These are phyloP conservation scores for Oryza nivara DNA, from an alignment of 176 grass and related monocot genomes.

Conservation along the genomic window DNA sequence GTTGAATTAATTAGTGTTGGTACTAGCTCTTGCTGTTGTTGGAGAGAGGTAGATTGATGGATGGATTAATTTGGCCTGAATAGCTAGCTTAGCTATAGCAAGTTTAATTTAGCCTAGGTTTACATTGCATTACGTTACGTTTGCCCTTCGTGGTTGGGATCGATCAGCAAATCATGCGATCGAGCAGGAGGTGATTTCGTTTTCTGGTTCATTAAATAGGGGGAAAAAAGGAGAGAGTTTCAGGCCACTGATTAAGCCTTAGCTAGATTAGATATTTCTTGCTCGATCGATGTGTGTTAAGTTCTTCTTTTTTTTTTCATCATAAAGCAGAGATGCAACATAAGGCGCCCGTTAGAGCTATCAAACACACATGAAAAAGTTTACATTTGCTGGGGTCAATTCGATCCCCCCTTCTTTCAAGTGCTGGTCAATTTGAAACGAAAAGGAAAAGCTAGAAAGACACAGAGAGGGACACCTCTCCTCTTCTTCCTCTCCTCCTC, in stretches of 20 bases:
- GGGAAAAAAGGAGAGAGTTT: not conserved
- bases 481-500: slow-evolving; percentile 7
- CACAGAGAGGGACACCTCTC: slow-evolving; percentile 52
- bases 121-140: not conserved
- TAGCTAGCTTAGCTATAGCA: not conserved
- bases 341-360: slow-evolving; percentile 43
- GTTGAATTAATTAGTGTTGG: not conserved
- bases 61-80: slow-evolving; percentile 35
- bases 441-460: slow-evolving; percentile 68
- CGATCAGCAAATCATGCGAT: not conserved
- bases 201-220: not conserved
- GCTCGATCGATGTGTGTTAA: not conserved
- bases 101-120: not conserved
- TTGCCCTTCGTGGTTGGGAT: slow-evolving; percentile 1
- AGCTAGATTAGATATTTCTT: slow-evolving; percentile 19
- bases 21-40: not conserved
- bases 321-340: slow-evolving; percentile 33
- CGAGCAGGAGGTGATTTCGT: not conserved
- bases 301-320: not conserved
- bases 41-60: not conserved
- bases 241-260: not conserved
- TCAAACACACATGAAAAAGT: slow-evolving; percentile 28
- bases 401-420: slow-evolving; percentile 28
- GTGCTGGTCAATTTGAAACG: slow-evolving; percentile 83
- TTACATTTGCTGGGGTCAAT: slow-evolving; percentile 32